Evolutionary conservation across 1,284 basidiomycete genomes (phyloP).

Genomic region (Pisolithus thermaeus): DNA sequence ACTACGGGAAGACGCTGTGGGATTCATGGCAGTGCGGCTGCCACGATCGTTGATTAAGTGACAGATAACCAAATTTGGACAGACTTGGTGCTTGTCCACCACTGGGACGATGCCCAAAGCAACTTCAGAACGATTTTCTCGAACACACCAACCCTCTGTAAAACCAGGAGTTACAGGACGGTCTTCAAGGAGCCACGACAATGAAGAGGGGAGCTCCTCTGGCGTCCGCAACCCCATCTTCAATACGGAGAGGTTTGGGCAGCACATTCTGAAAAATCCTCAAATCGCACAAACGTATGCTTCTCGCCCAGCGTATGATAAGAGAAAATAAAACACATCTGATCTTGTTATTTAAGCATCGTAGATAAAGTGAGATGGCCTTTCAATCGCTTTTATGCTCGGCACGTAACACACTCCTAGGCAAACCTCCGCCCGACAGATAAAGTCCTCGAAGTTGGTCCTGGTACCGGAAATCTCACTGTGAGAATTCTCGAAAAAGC

Average conservation of each 20-base stretch:
- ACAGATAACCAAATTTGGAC: too few relatives aligned
- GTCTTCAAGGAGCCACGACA: constrained; percentile 32
- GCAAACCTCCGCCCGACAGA: constrained; percentile 93
- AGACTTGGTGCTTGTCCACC: not conserved
- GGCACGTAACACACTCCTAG: constrained; percentile 32
- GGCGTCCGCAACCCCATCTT: constrained; percentile 77
- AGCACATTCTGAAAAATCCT: constrained; percentile 97
- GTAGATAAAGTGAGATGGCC: constrained; percentile 57
- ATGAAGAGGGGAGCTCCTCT: constrained; percentile 38
- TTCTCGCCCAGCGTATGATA: constrained; percentile 10
- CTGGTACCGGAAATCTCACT: constrained; percentile 97
- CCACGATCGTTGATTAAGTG: too few relatives aligned
- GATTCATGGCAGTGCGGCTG: too few relatives aligned
- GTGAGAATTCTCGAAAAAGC: constrained; percentile 92
- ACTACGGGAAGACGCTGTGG: too few relatives aligned
- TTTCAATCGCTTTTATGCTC: not conserved
- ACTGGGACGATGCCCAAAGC: constrained; percentile 78
- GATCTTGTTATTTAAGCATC: constrained; percentile 44
- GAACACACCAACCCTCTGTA: constrained; percentile 70
- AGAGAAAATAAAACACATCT: not conserved
- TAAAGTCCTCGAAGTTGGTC: constrained; percentile 95
- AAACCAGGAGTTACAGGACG: constrained; percentile 37
- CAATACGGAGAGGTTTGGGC: constrained; percentile 92
- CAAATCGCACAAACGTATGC: constrained; percentile 83
- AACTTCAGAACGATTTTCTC: constrained; percentile 76